These are phyloP conservation scores for Calvatia gigantea DNA, from an alignment of 768 basidiomycete genomes.

Conservation along the genomic window DNA sequence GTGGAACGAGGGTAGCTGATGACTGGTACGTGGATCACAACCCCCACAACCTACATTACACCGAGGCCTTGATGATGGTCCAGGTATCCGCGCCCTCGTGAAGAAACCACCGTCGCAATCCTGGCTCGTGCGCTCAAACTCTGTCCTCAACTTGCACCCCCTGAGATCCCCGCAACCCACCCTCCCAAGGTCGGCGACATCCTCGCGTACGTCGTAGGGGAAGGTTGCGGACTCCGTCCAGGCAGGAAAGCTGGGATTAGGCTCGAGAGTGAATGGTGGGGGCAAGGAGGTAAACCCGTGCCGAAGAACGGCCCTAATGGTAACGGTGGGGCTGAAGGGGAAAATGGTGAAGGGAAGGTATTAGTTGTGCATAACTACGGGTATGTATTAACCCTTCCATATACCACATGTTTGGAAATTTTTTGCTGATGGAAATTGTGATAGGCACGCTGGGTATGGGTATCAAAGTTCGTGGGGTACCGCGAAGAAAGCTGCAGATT, in stretches of 20 bases:
- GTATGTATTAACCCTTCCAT: constrained; percentile 19
- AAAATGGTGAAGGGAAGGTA: constrained; percentile 12
- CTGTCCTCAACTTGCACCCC: constrained; percentile 56
- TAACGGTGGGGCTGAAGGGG: constrained; percentile 17
- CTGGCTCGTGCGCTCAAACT: constrained; percentile 47
- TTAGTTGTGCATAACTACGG: constrained; percentile 31
- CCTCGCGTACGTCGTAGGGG: constrained; percentile 44
- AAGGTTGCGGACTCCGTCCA: constrained; percentile 53
- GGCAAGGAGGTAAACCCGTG: neutral
- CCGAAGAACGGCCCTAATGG: constrained; percentile 26
- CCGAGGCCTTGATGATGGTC: neutral
- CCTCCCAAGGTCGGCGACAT: constrained; percentile 48
- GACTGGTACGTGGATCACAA: constrained; percentile 49
- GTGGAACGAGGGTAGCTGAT: constrained; percentile 53
- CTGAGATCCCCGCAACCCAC: constrained; percentile 44
- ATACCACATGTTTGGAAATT: neutral
- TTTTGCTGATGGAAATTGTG: neutral
- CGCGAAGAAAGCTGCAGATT: constrained; percentile 16
- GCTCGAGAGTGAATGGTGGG: constrained; percentile 43
- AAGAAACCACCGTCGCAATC: constrained; percentile 59
- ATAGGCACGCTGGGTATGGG: constrained; percentile 21
- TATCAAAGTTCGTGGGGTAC: constrained; percentile 21
- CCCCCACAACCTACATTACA: no score
- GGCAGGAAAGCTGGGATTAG: constrained; percentile 59
- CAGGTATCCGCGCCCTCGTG: constrained; percentile 64